A percentile compares a stretch with the other conserved stretches of the same genome.
phyloP scores from a whole-genome alignment of 441 rosid species.

The Codiaeum variegatum region DNA sequence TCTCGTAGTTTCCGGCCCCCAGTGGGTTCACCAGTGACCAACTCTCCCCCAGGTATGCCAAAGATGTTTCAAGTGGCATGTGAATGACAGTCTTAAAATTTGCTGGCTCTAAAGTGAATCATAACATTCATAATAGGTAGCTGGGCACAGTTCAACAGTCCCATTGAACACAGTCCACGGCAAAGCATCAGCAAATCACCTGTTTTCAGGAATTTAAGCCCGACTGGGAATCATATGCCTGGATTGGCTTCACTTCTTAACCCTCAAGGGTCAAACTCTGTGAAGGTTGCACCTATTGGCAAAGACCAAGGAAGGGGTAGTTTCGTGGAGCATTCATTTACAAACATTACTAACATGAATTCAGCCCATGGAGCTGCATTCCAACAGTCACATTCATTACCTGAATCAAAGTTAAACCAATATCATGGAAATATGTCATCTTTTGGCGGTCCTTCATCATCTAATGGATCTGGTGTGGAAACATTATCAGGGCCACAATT shows the following conservation, averaged over 20 bases:
- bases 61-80: constrained; percentile 11
- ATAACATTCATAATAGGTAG: constrained; percentile 49
- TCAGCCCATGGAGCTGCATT: constrained; percentile 38
- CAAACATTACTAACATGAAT: constrained; percentile 35
- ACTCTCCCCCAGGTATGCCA: constrained; percentile 83
- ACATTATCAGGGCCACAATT: constrained; percentile 91
- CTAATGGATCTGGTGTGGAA: constrained; percentile 63
- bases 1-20: constrained; percentile 55
- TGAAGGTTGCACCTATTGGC: constrained; percentile 77
- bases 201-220: constrained; percentile 53
- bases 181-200: constrained; percentile 76
- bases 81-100: constrained; percentile 6
- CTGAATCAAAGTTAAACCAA: constrained; percentile 65
- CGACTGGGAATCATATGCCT: constrained; percentile 57
- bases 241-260: constrained; percentile 86
- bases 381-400: constrained; percentile 68
- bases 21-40: constrained; percentile 76
- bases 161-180: constrained; percentile 66
- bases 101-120: constrained; percentile 19
- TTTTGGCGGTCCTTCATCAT: constrained; percentile 52
- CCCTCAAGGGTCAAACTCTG: constrained; percentile 49
- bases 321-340: constrained; percentile 37
- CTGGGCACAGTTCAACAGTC: constrained; percentile 81
- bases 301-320: constrained; percentile 62
- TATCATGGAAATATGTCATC: constrained; percentile 52